Percentiles rank a stretch among this genome's conserved stretches.
Evolutionary conservation across 2,329 filamentous ascomycete species (phyloP).

Genomic region (Pseudogymnoascus sp.): DNA sequence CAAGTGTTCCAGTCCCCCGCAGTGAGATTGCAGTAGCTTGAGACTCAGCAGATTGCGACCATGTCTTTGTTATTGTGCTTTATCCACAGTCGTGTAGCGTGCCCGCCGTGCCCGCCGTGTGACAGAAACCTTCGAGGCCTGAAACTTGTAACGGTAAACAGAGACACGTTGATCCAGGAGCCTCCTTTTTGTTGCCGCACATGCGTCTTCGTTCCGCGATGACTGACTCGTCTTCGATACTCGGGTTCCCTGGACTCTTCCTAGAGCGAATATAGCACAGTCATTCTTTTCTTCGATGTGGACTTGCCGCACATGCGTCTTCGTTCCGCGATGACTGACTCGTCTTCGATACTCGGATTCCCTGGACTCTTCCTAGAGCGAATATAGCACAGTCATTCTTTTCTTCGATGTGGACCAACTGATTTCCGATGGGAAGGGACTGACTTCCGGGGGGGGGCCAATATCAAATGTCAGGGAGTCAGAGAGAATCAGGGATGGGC

Average conservation of each 20-base stretch:
- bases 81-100: constrained; percentile 4
- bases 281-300: background rate
- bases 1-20: constrained; percentile 2
- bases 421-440: background rate
- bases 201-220: background rate
- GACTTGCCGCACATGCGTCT: background rate
- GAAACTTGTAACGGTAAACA: constrained; percentile 6
- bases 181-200: background rate
- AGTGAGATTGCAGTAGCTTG: background rate
- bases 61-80: constrained; percentile 8
- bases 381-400: background rate
- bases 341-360: background rate
- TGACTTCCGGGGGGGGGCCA: background rate
- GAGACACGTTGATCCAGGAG: constrained; percentile 3
- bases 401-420: background rate
- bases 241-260: background rate
- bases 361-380: background rate
- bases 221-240: background rate
- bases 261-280: background rate
- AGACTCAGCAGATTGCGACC: constrained; percentile 3
- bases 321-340: constrained; percentile 3
- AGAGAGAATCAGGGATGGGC: background rate
- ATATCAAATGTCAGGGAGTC: constrained; percentile 1
- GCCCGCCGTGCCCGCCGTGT: background rate
- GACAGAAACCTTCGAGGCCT: background rate